A percentile compares a stretch with the other conserved stretches of the same genome.
Evolutionary conservation across 306 rosid species (phyloP).

Genomic region (Cucurbita moschata): DNA sequence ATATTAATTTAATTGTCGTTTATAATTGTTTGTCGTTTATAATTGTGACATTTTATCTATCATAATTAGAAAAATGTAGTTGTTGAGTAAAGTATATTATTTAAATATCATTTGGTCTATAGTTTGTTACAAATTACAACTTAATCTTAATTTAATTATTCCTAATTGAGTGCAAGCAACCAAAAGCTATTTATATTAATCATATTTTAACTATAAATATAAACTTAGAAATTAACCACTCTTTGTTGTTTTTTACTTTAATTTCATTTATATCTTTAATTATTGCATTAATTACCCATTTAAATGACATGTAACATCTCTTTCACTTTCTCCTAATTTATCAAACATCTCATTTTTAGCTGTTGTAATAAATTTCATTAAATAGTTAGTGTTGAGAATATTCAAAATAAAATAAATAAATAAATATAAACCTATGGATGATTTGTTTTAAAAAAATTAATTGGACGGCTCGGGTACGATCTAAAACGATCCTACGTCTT

Average conservation of each 20-base stretch:
- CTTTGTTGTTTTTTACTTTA: background rate
- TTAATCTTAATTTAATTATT: background rate
- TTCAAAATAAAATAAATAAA: too few species aligned
- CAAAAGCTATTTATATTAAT: background rate
- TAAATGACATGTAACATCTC: too few species aligned
- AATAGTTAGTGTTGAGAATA: too few species aligned
- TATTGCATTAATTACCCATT: too few species aligned
- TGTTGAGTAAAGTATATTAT: background rate
- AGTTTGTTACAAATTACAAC: background rate
- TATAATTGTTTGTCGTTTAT: background rate
- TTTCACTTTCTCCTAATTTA: too few species aligned
- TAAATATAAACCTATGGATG: too few species aligned
- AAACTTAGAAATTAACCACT: background rate
- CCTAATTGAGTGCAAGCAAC: background rate
- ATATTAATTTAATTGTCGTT: background rate
- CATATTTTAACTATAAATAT: background rate
- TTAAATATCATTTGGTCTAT: background rate
- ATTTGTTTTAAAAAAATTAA: too few species aligned
- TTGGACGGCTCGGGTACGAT: too few species aligned
- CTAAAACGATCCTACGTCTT: too few species aligned
- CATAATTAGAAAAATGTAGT: background rate
- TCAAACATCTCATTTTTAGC: too few species aligned
- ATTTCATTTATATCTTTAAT: too few species aligned
- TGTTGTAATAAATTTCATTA: too few species aligned
- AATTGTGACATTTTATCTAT: slow-evolving; percentile 2